A percentile compares a stretch with the other conserved stretches of the same genome.
phyloP scores from a whole-genome alignment of 257 asterid genomes.

The Capsicum chinense region DNA sequence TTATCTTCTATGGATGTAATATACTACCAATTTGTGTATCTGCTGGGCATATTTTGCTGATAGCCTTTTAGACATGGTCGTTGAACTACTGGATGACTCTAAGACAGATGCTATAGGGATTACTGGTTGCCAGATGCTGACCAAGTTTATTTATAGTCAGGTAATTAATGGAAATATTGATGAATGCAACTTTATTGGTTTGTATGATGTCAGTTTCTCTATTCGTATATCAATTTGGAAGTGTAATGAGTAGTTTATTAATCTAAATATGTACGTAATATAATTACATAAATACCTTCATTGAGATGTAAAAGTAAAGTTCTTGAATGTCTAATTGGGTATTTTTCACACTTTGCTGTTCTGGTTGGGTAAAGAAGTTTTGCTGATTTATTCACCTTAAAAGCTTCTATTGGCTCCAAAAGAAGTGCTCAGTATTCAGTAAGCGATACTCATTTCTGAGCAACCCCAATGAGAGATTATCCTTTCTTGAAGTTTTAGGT shows the following conservation, averaged over 20 bases:
- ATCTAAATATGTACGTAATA: neutral
- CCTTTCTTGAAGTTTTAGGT: too few relatives aligned
- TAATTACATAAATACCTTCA: slow-evolving; percentile 1
- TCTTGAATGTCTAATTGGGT: neutral
- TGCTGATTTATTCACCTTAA: slow-evolving; percentile 13
- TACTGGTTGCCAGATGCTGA: slow-evolving; percentile 80
- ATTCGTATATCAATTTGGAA: neutral
- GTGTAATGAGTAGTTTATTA: neutral
- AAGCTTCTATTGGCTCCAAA: slow-evolving; percentile 9
- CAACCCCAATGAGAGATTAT: too few relatives aligned
- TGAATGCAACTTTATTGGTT: neutral
- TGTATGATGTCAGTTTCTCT: neutral
- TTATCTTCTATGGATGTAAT: neutral
- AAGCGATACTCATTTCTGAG: neutral
- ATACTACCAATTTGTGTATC: slow-evolving; percentile 37
- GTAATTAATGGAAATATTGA: slow-evolving; percentile 42
- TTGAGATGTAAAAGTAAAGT: neutral
- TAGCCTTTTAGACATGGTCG: slow-evolving; percentile 66
- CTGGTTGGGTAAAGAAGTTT: neutral
- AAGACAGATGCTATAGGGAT: slow-evolving; percentile 63
- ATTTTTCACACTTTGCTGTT: neutral
- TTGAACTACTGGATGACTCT: slow-evolving; percentile 74
- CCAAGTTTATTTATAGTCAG: slow-evolving; percentile 83
- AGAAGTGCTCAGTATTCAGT: neutral
- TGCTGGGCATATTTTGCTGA: slow-evolving; percentile 88